phyloP scores from a whole-genome alignment of 495 filamentous ascomycete genomes.

The Cercophora newfieldiana region DNA sequence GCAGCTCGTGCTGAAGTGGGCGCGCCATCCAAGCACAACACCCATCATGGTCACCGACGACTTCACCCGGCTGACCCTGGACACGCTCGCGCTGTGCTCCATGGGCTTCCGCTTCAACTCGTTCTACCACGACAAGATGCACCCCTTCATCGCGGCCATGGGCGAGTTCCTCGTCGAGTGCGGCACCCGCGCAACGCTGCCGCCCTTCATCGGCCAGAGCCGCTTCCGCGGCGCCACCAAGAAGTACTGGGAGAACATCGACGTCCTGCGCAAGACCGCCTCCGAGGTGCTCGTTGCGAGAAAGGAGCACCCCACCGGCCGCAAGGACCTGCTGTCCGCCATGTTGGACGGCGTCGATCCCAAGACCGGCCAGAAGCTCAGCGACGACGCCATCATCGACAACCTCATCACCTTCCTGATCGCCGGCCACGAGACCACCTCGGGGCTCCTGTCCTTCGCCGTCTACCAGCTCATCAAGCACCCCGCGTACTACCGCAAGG shows the following conservation, averaged over 20 bases:
- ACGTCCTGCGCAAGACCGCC: constrained; percentile 54
- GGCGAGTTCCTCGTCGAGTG: constrained; percentile 56
- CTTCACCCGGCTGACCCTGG: constrained; percentile 73
- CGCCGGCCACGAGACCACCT: constrained; percentile 75
- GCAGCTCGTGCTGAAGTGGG: constrained; percentile 77
- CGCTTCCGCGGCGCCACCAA: constrained; percentile 54
- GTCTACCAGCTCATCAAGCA: constrained; percentile 61
- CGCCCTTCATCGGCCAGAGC: constrained; percentile 46
- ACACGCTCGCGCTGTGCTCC: constrained; percentile 69
- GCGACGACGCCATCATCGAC: constrained; percentile 61
- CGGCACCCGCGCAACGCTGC: constrained; percentile 51
- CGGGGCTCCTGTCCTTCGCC: constrained; percentile 54
- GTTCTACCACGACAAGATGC: constrained; percentile 65
- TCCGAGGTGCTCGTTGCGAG: constrained; percentile 61
- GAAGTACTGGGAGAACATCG: constrained; percentile 61
- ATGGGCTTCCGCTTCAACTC: constrained; percentile 78
- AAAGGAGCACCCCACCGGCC: constrained; percentile 54
- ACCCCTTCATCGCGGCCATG: constrained; percentile 71
- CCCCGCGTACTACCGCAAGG: constrained; percentile 50
- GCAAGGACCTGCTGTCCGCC: constrained; percentile 69
- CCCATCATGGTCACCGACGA: constrained; percentile 65
- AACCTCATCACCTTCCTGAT: constrained; percentile 76
- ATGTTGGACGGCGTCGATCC: constrained; percentile 68
- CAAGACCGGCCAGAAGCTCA: constrained; percentile 64
- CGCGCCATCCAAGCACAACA: constrained; percentile 57